phyloP scores from a whole-genome alignment of 306 rosid genomes.

The Gleditsia sinensis region DNA sequence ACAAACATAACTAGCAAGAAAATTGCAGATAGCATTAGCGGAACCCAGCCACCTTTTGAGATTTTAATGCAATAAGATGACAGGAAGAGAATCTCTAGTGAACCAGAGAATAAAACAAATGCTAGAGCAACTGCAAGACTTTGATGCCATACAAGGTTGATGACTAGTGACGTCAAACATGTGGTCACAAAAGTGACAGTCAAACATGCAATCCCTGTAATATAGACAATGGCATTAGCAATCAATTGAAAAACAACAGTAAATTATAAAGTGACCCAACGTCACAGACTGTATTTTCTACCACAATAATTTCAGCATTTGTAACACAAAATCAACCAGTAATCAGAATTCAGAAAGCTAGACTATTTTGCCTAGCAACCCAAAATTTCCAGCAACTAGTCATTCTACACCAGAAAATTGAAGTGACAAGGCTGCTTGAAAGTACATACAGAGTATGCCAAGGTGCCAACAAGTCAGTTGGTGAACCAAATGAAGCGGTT shows the following conservation, averaged over 20 bases:
- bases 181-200: slow-evolving; percentile 65
- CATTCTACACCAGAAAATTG: background rate
- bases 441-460: background rate
- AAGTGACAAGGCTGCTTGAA: background rate
- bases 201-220: slow-evolving; percentile 73
- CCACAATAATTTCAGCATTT: slow-evolving; percentile 9
- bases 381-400: background rate
- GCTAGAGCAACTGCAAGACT: slow-evolving; percentile 54
- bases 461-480: background rate
- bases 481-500: background rate
- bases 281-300: background rate
- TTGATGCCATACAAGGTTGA: slow-evolving; percentile 82
- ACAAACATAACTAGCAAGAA: slow-evolving; percentile 70
- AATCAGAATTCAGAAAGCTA: background rate
- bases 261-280: slow-evolving; percentile 20
- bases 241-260: slow-evolving; percentile 7
- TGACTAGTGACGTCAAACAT: slow-evolving; percentile 63
- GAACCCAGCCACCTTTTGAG: slow-evolving; percentile 86
- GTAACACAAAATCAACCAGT: slow-evolving; percentile 14
- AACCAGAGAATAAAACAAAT: slow-evolving; percentile 61
- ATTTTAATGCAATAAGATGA: slow-evolving; percentile 69
- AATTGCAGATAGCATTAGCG: slow-evolving; percentile 57
- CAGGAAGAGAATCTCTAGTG: slow-evolving; percentile 68
- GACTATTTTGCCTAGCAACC: background rate
- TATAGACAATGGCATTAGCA: slow-evolving; percentile 34